Conservation (phyloP, 2,329 filamentous ascomycete species). For the Neopestalotiopsis sp. region DNA sequence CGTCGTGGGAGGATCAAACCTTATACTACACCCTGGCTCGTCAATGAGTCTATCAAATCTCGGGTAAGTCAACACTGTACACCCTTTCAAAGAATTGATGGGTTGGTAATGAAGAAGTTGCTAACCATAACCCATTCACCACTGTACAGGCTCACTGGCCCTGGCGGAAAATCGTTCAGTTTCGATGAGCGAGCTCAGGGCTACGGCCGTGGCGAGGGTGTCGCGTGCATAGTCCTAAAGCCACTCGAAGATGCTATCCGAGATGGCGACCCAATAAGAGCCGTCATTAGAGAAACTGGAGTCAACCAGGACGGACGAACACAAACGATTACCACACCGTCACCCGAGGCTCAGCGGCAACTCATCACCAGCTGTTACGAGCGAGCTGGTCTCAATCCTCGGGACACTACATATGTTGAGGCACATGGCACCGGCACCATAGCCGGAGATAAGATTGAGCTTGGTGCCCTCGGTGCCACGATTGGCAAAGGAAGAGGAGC, state of each 20-base stretch:
- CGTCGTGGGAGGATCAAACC: conserved; percentile 8
- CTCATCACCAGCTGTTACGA: conserved; percentile 16
- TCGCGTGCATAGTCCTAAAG: conserved; percentile 47
- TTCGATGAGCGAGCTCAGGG: conserved; percentile 48
- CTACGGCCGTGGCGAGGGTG: conserved; percentile 53
- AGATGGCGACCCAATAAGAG: conserved; percentile 42
- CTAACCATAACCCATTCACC: not conserved
- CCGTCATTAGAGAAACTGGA: conserved; percentile 18
- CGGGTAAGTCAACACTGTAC: conserved; percentile 7
- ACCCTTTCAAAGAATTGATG: not conserved
- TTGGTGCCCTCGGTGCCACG: conserved; percentile 5
- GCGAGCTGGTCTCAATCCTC: conserved; percentile 14
- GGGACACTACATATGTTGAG: conserved; percentile 18
- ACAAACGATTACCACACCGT: conserved; percentile 16
- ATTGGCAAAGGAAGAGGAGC: not conserved
- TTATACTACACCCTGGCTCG: conserved; percentile 12
- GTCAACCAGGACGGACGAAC: conserved; percentile 21
- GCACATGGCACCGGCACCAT: conserved; percentile 19
- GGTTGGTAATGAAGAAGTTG: not conserved
- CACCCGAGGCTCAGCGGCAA: conserved; percentile 6
- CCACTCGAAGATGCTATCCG: conserved; percentile 44
- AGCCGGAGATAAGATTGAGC: conserved; percentile 15
- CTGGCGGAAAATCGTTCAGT: conserved; percentile 23
- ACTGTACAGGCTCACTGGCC: conserved; percentile 6
- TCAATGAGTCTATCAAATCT: conserved; percentile 12